phyloP scores from a whole-genome alignment of 78 protist genomes.

The Dictyostelium capitatum region DNA sequence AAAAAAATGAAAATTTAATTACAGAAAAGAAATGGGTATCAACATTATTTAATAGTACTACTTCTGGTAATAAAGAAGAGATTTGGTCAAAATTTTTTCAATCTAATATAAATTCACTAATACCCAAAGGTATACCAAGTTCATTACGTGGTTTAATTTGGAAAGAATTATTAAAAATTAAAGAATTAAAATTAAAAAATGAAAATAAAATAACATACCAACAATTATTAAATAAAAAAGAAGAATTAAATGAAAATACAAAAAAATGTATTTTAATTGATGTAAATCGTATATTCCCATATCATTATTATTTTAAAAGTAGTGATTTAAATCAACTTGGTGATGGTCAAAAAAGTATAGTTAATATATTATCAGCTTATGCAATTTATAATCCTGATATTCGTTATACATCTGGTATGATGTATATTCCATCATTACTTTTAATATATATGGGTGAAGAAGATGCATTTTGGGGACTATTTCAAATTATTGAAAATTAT shows the following conservation, averaged over 20 bases:
- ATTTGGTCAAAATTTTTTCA: not conserved
- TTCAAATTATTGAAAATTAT: slow-evolving; percentile 60
- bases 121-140: slow-evolving; percentile 87
- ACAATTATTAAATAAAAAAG: not conserved
- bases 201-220: slow-evolving; percentile 30
- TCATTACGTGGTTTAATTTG: slow-evolving; percentile 60
- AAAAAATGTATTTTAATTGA: slow-evolving; percentile 74
- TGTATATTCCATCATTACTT: slow-evolving; percentile 79
- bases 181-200: slow-evolving; percentile 12
- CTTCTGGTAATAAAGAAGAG: no score
- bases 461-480: slow-evolving; percentile 78
- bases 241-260: not conserved
- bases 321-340: slow-evolving; percentile 43
- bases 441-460: slow-evolving; percentile 90
- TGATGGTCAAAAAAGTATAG: slow-evolving; percentile 73
- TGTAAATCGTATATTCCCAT: slow-evolving; percentile 79
- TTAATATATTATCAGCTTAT: slow-evolving; percentile 82
- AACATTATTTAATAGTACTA: not conserved
- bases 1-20: slow-evolving; percentile 32
- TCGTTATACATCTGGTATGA: slow-evolving; percentile 92
- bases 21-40: slow-evolving; percentile 50
- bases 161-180: slow-evolving; percentile 34
- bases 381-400: slow-evolving; percentile 84
- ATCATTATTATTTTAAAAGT: slow-evolving; percentile 67
- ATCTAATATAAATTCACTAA: slow-evolving; percentile 24